These are phyloP conservation scores for Glycine latifolia DNA, from an alignment of 306 rosid species.

Conservation along the genomic window DNA sequence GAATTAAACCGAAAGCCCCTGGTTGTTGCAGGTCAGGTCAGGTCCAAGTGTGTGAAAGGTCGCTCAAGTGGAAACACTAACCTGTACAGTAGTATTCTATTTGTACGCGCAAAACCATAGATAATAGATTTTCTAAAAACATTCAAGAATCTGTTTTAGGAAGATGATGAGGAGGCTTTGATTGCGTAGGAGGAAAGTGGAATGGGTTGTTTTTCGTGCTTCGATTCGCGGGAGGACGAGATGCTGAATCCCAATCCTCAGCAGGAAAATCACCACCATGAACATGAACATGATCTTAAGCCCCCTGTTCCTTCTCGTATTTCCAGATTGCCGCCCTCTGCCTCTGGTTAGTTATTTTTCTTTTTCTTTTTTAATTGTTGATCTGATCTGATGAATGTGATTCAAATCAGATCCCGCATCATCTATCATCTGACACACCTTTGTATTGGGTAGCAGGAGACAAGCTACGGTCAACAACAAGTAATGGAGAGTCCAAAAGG, in stretches of 20 bases:
- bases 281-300: conserved; percentile 4
- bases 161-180: background rate
- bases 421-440: no score
- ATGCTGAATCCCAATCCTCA: conserved; percentile 82
- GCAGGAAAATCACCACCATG: conserved; percentile 59
- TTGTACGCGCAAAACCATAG: conserved; percentile 6
- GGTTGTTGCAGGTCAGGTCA: background rate
- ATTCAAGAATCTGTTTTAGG: no score
- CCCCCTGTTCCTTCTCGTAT: conserved; percentile 50
- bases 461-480: conserved; percentile 66
- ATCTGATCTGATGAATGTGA: conserved; percentile 56
- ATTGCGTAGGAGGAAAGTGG: background rate
- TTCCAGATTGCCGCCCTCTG: conserved; percentile 83
- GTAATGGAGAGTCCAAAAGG: conserved; percentile 63
- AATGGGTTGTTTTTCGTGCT: conserved; percentile 95
- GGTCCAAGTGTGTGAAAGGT: background rate
- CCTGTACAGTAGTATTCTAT: no score
- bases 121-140: no score
- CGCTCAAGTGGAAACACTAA: background rate
- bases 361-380: background rate
- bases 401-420: conserved; percentile 12
- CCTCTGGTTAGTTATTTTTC: conserved; percentile 56
- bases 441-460: conserved; percentile 52
- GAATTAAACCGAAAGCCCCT: background rate
- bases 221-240: conserved; percentile 93